Conservation (phyloP, 225 moss, liverwort and hornwort genomes). For the Bryoerythrophyllum caledonicum region DNA sequence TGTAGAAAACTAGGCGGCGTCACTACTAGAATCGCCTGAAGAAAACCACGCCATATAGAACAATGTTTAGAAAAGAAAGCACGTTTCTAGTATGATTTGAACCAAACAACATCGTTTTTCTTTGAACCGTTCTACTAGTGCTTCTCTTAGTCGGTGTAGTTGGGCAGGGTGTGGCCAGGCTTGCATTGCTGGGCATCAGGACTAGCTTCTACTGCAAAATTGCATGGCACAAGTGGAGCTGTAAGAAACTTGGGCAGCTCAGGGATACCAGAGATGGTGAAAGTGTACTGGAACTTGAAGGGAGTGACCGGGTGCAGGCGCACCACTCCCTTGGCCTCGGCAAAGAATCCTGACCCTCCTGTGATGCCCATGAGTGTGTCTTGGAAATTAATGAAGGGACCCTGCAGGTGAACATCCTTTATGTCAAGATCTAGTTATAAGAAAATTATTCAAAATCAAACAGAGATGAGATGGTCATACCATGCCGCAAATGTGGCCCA, state of each 20-base stretch:
- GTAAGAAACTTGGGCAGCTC: slow-evolving; percentile 52
- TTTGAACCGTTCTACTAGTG: neutral
- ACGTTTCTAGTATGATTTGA: too few relatives aligned
- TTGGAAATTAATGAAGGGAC: slow-evolving; percentile 57
- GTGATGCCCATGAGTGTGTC: slow-evolving; percentile 57
- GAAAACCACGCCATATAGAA: too few relatives aligned
- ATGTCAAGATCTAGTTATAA: neutral
- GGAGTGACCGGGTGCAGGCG: slow-evolving; percentile 57
- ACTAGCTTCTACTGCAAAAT: slow-evolving; percentile 35
- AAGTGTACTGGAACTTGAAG: slow-evolving; percentile 67
- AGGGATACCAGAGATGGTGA: slow-evolving; percentile 51
- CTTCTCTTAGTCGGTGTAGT: slow-evolving; percentile 48
- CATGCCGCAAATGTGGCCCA: slow-evolving; percentile 53
- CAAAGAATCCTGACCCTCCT: slow-evolving; percentile 54
- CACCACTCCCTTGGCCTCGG: slow-evolving; percentile 53
- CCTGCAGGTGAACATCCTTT: slow-evolving; percentile 18
- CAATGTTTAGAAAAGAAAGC: too few relatives aligned
- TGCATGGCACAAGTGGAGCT: slow-evolving; percentile 25
- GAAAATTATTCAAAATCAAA: neutral
- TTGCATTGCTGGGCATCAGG: slow-evolving; percentile 43
- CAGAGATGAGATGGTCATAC: slow-evolving; percentile 14
- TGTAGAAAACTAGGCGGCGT: slow-evolving; percentile 3
- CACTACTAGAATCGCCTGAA: too few relatives aligned
- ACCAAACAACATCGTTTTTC: too few relatives aligned
- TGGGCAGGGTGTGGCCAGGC: slow-evolving; percentile 38